Evolutionary conservation across 768 basidiomycete genomes (phyloP).

Genomic region (Hebeloma cylindrosporum): DNA sequence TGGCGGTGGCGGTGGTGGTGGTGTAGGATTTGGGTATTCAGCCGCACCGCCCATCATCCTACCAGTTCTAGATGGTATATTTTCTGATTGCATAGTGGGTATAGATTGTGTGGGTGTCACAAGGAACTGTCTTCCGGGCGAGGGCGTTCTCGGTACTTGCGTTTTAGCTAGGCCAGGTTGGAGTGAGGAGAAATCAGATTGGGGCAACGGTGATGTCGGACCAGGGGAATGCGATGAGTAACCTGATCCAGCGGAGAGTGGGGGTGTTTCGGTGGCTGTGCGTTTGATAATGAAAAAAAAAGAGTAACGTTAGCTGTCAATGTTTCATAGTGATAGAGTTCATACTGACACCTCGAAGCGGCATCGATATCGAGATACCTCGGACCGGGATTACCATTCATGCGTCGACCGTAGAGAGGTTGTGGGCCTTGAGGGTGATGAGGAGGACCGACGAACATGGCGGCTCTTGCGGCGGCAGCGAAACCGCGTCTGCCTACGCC

Average conservation of each 20-base stretch:
- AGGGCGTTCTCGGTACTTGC: slow-evolving; percentile 8
- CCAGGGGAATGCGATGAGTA: slow-evolving; percentile 46
- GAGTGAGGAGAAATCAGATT: slow-evolving; percentile 24
- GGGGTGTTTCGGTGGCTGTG: slow-evolving; percentile 43
- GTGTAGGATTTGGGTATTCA: no score
- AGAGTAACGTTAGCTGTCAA: no score
- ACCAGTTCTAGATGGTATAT: no score
- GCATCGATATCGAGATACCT: slow-evolving; percentile 49
- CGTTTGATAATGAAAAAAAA: slow-evolving; percentile 5
- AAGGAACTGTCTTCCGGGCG: no score
- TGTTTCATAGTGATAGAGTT: no score
- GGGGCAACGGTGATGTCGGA: slow-evolving; percentile 40
- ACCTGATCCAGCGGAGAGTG: slow-evolving; percentile 47
- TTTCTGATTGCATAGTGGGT: no score
- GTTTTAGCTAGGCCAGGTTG: slow-evolving; percentile 22
- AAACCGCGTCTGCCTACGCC: slow-evolving; percentile 88
- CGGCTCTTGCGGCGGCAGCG: slow-evolving; percentile 65
- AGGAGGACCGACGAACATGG: slow-evolving; percentile 34
- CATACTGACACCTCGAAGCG: slow-evolving; percentile 41
- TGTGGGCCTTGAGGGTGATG: slow-evolving; percentile 19
- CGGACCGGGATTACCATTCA: no score
- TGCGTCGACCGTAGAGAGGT: no score
- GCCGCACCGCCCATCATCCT: no score
- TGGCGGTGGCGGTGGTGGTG: no score
- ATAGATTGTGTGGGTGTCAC: no score